These are phyloP conservation scores for Suillus sp. DNA, from an alignment of 768 basidiomycete genomes.

Conservation along the genomic window DNA sequence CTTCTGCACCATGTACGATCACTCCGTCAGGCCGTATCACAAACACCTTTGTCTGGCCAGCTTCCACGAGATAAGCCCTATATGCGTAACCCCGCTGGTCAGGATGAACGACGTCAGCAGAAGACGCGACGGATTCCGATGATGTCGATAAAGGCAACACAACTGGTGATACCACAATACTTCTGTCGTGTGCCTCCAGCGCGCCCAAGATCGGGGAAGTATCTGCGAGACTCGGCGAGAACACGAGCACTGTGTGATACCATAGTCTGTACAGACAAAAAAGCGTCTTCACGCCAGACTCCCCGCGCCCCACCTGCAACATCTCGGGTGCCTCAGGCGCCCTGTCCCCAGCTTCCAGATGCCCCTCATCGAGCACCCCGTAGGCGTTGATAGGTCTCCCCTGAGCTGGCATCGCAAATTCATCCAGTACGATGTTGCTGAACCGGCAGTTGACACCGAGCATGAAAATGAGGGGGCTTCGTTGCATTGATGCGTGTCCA, in stretches of 20 bases:
- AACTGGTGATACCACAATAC: conserved; percentile 3
- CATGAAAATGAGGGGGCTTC: conserved; percentile 26
- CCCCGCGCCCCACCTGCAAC: conserved; percentile 12
- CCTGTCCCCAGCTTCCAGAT: conserved; percentile 15
- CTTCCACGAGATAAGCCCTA: conserved; percentile 34
- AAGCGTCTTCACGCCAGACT: conserved; percentile 18
- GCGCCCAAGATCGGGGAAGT: conserved; percentile 9
- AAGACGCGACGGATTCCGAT: background rate
- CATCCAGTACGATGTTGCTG: conserved; percentile 18
- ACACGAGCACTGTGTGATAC: conserved; percentile 17
- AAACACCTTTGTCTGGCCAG: conserved; percentile 35
- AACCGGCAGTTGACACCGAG: conserved; percentile 29
- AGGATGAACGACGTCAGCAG: conserved; percentile 35
- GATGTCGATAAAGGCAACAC: conserved; percentile 5
- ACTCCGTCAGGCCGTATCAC: conserved; percentile 29
- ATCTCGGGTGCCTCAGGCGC: conserved; percentile 23
- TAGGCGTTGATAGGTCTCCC: conserved; percentile 11
- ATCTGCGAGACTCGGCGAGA: conserved; percentile 6
- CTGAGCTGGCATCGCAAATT: background rate
- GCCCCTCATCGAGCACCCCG: conserved; percentile 17
- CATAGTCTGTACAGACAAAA: conserved; percentile 32
- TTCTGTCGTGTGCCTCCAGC: background rate
- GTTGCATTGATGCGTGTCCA: conserved; percentile 16
- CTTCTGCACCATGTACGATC: conserved; percentile 25
- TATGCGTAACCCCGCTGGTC: conserved; percentile 39